Percentiles rank a stretch among this genome's conserved stretches.
Evolutionary conservation across 352 stramenopile species (phyloP).

Genomic region (Globisporangium ultimum): DNA sequence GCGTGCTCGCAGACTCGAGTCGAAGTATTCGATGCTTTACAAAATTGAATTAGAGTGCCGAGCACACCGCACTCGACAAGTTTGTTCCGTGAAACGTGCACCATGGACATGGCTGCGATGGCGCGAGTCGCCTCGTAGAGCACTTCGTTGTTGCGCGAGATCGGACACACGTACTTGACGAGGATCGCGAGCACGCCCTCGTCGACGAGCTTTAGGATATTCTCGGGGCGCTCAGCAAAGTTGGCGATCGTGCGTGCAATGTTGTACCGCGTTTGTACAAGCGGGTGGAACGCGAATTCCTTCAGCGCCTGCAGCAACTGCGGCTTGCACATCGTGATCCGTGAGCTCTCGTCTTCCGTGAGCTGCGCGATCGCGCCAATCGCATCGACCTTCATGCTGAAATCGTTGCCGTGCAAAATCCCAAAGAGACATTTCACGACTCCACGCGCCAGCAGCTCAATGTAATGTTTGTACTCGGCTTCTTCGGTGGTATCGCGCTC

Average conservation of each 20-base stretch:
- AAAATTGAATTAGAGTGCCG: constrained; percentile 50
- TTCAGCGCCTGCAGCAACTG: constrained; percentile 52
- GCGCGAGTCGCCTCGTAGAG: constrained; percentile 54
- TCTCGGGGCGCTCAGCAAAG: constrained; percentile 66
- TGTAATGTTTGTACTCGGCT: constrained; percentile 64
- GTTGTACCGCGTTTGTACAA: constrained; percentile 50
- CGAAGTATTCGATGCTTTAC: constrained; percentile 38
- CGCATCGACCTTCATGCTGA: constrained; percentile 67
- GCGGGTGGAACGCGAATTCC: constrained; percentile 64
- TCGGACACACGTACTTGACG: constrained; percentile 66
- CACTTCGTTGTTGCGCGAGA: constrained; percentile 48
- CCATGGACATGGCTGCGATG: constrained; percentile 55
- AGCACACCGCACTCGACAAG: constrained; percentile 63
- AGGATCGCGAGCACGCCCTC: constrained; percentile 56
- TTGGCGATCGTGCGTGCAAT: constrained; percentile 77
- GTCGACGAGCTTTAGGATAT: constrained; percentile 71
- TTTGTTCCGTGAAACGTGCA: constrained; percentile 51
- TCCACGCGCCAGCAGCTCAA: constrained; percentile 65
- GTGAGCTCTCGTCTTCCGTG: constrained; percentile 55
- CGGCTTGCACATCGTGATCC: constrained; percentile 66
- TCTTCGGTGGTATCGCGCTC: constrained; percentile 13
- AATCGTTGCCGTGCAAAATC: constrained; percentile 63
- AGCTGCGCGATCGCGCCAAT: constrained; percentile 66
- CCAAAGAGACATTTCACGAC: constrained; percentile 73
- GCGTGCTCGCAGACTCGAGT: constrained; percentile 37